Evolutionary conservation across 2,329 filamentous ascomycete species (phyloP).

Genomic region (Trichoderma asperellum): DNA sequence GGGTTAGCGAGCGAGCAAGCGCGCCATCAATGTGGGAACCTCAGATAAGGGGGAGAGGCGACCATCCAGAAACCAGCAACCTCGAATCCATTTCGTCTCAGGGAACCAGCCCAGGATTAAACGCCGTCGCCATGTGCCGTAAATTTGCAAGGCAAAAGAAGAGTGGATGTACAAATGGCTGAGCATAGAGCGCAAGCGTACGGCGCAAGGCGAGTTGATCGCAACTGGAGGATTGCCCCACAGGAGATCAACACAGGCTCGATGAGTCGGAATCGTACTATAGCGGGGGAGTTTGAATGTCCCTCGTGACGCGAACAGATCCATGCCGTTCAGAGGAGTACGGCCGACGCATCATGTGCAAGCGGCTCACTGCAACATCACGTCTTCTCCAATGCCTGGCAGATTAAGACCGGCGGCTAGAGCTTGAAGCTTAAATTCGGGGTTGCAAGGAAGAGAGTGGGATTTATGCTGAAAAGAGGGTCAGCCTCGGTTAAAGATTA

Average conservation of each 20-base stretch:
- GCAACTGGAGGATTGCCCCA: neutral
- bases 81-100: slow-evolving; percentile 14
- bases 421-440: slow-evolving; percentile 64
- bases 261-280: neutral
- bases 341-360: slow-evolving; percentile 1
- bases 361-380: slow-evolving; percentile 41
- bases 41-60: neutral
- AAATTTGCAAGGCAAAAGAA: slow-evolving; percentile 5
- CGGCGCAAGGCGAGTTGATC: neutral
- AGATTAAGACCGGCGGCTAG: slow-evolving; percentile 50
- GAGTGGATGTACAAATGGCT: slow-evolving; percentile 2
- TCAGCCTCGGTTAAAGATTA: slow-evolving; percentile 39
- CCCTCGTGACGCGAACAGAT: slow-evolving; percentile 1
- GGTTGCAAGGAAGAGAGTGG: slow-evolving; percentile 87
- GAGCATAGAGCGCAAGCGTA: neutral
- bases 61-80: slow-evolving; percentile 3
- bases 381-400: slow-evolving; percentile 52
- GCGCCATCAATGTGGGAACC: slow-evolving; percentile 21
- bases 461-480: slow-evolving; percentile 63
- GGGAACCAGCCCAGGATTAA: slow-evolving; percentile 4
- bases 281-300: neutral
- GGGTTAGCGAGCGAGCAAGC: slow-evolving; percentile 9
- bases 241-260: slow-evolving; percentile 9
- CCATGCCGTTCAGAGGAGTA: slow-evolving; percentile 9
- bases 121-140: slow-evolving; percentile 28